Evolutionary conservation across 2,329 filamentous ascomycete species (phyloP), one percentile per base, ranked within the genome.

Genomic region (Claviceps arundinis): DNA sequence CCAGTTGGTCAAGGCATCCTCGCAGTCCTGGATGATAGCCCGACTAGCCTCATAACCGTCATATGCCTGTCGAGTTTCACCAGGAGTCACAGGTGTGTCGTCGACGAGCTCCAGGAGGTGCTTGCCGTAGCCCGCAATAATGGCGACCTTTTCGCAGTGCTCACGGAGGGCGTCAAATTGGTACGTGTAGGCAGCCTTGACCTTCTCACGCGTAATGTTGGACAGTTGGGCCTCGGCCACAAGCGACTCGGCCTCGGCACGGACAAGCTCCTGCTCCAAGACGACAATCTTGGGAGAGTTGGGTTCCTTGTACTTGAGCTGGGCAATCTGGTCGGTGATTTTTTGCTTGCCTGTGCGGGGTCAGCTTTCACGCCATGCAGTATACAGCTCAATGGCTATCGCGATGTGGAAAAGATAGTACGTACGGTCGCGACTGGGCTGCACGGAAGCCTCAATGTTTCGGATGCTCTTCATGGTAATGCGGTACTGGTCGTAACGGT

Each of bases 281-380:
- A 98, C 90, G 53, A 96, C 89, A 61, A 98, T 96, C 73, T 89
- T 93, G 57, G 91, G 90, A 38, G 90, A 96, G 75, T 95, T 95
- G 60, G 93, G 93, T 71, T 98, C 93, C 76, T 98, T 98, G 82
- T 97, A 98, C 73, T 98, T 98, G 63, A 98, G 81, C 70, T 97
- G 91, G 49, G 93, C 91, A 62, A 98, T 98, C 68, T 97, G 89
- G 68, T 98, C 93, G 62, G 89, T 95, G 65, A 98, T 97, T 74
- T 97, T 98, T 70, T 97, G 91, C 76, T 98, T 98, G 70, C 89
- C 88, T 94, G 60, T 52, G 17, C 17, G n/a, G 1, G 9, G 37
- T 42, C 30, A 51, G 41, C 47, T 48, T 34, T 16, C 14, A 13
- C 19, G 7, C 14, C 17, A 26, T 9, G 14, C 8, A 17, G 38